Percentiles rank a stretch among this genome's conserved stretches.
These are phyloP conservation scores for Cyclotella choctawhatcheeana DNA, from an alignment of 108 stramenopile species.

Conservation along the genomic window DNA sequence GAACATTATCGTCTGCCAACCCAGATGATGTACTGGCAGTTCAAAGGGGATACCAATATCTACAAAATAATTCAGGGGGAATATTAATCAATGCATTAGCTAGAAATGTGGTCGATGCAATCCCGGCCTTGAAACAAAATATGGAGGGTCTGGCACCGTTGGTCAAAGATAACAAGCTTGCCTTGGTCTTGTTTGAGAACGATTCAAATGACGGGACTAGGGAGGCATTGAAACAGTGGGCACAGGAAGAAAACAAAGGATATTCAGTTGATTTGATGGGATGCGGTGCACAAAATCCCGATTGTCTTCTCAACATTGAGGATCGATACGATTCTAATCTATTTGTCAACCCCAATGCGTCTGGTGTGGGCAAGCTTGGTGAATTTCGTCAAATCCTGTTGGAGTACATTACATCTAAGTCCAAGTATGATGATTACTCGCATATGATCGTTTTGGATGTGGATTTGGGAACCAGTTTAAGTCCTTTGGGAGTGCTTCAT, in stretches of 20 bases:
- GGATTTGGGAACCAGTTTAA: constrained; percentile 47
- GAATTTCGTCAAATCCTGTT: constrained; percentile 54
- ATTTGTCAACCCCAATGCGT: constrained; percentile 37
- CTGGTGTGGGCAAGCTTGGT: constrained; percentile 55
- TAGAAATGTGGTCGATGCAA: constrained; percentile 46
- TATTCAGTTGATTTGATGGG: constrained; percentile 54
- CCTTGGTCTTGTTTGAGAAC: constrained; percentile 59
- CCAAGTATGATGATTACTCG: constrained; percentile 48
- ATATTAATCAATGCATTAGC: constrained; percentile 56
- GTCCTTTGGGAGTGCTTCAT: constrained; percentile 54
- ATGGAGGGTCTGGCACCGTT: constrained; percentile 51
- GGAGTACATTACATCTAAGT: constrained; percentile 44
- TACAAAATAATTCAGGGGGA: constrained; percentile 44
- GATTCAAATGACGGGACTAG: constrained; percentile 59
- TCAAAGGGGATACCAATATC: constrained; percentile 45
- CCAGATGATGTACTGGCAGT: constrained; percentile 54
- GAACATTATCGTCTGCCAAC: constrained; percentile 41
- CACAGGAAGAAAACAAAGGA: constrained; percentile 16
- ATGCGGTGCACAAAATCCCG: constrained; percentile 50
- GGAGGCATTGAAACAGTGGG: constrained; percentile 44
- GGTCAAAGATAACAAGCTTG: constrained; percentile 40
- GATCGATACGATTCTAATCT: constrained; percentile 55
- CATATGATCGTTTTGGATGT: constrained; percentile 62
- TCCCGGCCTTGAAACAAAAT: constrained; percentile 46
- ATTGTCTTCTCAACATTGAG: constrained; percentile 47